phyloP scores from a whole-genome alignment of 495 filamentous ascomycete genomes.

The Ramalina peruviana region DNA sequence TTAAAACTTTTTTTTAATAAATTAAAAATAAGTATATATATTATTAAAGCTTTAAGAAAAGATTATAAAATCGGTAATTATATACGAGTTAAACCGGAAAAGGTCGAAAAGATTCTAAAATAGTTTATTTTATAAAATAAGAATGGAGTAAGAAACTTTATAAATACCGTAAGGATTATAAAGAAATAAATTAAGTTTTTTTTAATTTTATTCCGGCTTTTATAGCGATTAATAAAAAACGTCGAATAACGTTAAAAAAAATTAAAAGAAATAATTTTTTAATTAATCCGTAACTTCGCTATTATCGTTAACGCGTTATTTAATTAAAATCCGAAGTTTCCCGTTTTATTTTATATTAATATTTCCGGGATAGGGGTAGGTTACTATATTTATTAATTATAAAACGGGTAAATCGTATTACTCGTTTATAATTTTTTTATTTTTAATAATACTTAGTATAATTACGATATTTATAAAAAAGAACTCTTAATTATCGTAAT shows the following conservation, averaged over 20 bases:
- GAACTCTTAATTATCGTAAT: too few species aligned
- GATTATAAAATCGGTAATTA: background rate
- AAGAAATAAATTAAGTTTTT: background rate
- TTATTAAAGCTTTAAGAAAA: background rate
- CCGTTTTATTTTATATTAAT: background rate
- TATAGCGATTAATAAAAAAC: background rate
- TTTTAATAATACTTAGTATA: background rate
- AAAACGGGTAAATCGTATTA: background rate
- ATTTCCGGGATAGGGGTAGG: background rate
- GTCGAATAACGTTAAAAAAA: background rate
- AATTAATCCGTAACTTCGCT: background rate
- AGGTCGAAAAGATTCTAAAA: background rate
- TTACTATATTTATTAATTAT: background rate
- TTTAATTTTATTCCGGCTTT: background rate
- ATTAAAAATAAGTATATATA: background rate
- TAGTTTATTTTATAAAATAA: background rate
- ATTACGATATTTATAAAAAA: too few species aligned
- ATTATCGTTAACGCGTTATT: background rate
- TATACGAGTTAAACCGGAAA: background rate
- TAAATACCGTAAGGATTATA: background rate
- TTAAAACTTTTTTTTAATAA: background rate
- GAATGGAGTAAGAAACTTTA: background rate
- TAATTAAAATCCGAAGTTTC: background rate
- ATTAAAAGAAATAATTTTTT: background rate
- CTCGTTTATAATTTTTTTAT: background rate